Evolutionary conservation across 305 asterid genomes (phyloP).

Genomic region (Solanum aculeatissimum): DNA sequence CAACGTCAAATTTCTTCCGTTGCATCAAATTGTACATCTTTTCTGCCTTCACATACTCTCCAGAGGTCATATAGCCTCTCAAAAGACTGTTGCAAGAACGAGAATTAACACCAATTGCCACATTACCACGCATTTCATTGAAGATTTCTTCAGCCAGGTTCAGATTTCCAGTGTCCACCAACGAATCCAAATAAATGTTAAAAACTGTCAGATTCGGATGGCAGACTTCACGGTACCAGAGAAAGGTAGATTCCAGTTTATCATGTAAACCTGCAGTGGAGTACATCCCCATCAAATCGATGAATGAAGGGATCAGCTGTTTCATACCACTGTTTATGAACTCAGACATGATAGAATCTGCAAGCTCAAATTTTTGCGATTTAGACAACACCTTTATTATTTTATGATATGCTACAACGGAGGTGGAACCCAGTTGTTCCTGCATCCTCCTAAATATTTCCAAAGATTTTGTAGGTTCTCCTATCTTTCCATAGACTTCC

Average conservation of each 20-base stretch:
- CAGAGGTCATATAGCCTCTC: constrained; percentile 41
- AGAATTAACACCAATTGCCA: constrained; percentile 48
- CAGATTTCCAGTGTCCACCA: constrained; percentile 44
- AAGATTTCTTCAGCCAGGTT: constrained; percentile 63
- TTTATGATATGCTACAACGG: constrained; percentile 46
- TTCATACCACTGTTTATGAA: constrained; percentile 56
- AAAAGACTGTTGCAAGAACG: constrained; percentile 52
- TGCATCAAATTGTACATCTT: constrained; percentile 42
- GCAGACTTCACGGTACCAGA: constrained; percentile 45
- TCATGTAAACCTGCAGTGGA: constrained; percentile 31
- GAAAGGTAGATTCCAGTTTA: constrained; percentile 51
- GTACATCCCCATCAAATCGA: constrained; percentile 59
- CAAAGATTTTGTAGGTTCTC: constrained; percentile 50
- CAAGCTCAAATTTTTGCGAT: constrained; percentile 46
- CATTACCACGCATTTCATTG: constrained; percentile 44
- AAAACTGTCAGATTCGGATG: constrained; percentile 44
- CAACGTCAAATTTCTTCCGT: constrained; percentile 53
- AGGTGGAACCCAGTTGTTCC: constrained; percentile 23
- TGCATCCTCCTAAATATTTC: constrained; percentile 53
- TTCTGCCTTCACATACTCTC: constrained; percentile 40
- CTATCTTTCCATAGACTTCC: constrained; percentile 58
- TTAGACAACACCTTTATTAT: constrained; percentile 57
- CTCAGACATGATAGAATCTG: constrained; percentile 65
- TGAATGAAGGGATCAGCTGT: constrained; percentile 60
- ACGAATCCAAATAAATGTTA: constrained; percentile 54